Base-by-base conservation (phyloP, 192 early-diverging fungal genomes). In the Jimgerdemannia lactiflua region DNA sequence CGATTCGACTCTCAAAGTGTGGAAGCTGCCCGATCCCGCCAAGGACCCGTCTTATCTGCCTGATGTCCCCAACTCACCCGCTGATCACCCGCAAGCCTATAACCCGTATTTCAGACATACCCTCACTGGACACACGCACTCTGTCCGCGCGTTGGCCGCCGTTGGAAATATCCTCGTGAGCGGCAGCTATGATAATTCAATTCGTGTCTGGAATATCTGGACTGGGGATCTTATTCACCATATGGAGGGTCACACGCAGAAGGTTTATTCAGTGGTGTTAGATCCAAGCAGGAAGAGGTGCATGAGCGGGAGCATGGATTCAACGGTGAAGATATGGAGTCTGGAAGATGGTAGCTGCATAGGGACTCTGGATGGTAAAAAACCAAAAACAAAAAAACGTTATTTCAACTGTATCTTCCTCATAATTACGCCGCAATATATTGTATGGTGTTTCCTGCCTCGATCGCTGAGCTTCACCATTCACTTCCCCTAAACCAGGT, bases 191-290 rank as follows among this genome's bases (percentile, higher is more conserved):
- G 98, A 99, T 80, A 86, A 85, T 73, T 90, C 92, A 0, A 94
- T 99, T 3, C 87, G 97, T 44, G 89, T 97, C 4, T 99, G 98
- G 98, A 89, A 99, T 78, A 83, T 95, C 3, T 72, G 78, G 42
- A 92, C 87, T 0, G 98, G 98, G 8, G 74, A 84, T 19, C 79
- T 86, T 29, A 75, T 92, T 20, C 91, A 94, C 79, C 80, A 81
- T 9, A 89, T 95, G 65, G 81, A 90, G 42, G 98, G 96, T 43
- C 98, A 99, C 80, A 87, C 90, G 20, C 92, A 96, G 78, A 96
- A 97, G 77, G 98, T 99, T 9, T 99, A 99, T 80, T 94, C 94
- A 6, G 92, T 99, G 40, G 97, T 95, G 8, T 88, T 99, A 74
- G 92, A 91, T 74, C 86, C 92, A 29, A 94, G 96, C 77, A 85